Evolutionary conservation across 2,329 filamentous ascomycete species (phyloP), one percentile per base, ranked within the genome.

Genomic region (Stachybotrys echinatus): DNA sequence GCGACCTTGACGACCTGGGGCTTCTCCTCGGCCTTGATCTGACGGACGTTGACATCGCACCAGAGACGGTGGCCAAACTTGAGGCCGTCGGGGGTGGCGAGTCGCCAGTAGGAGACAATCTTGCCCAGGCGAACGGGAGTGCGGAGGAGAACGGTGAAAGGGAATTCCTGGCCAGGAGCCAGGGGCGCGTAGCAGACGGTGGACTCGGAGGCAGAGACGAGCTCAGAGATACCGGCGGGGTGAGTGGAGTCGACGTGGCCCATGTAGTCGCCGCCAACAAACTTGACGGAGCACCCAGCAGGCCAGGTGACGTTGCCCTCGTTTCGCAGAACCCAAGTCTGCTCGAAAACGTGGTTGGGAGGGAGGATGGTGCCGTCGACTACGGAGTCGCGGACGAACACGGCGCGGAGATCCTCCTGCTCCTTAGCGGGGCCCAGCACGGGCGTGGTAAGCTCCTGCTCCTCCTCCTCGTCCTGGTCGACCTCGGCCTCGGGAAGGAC

Each of bases 191-290:
- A 80, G 65, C 89, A 84, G 50, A 88, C 79, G 48, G 90, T 94
- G 64, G 89, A 95, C 74, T 94, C 87, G 49, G 85, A 89, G 48
- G 92, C 90, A 31, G 83, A 83, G 37, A 84, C 80, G 51, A 96
- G 84, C 58, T 92, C 85, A 38, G 80, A 78, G 50, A 90, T 83
- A 58, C 87, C 88, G n/a, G 87, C 84, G 21, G 91, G 88, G 61
- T 88, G 88, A 54, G 79, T 80, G 47, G 87, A 84, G 66, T 96
- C 89, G 49, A 96, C 80, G 58, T 92, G 88, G 60, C 95, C 89
- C 94, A 99, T 97, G 71, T 92, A 91, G 68, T 97, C 92, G 47
- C 94, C 94, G 51, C 92, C 91, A 52, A 95, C 87, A 63, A 92
- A 96, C 69, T 88, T 89, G 59, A 97, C 88, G 50, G 85, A 87